These are phyloP conservation scores for Hortaea sp. DNA, from an alignment of 2,329 filamentous ascomycete genomes.

Conservation along the genomic window DNA sequence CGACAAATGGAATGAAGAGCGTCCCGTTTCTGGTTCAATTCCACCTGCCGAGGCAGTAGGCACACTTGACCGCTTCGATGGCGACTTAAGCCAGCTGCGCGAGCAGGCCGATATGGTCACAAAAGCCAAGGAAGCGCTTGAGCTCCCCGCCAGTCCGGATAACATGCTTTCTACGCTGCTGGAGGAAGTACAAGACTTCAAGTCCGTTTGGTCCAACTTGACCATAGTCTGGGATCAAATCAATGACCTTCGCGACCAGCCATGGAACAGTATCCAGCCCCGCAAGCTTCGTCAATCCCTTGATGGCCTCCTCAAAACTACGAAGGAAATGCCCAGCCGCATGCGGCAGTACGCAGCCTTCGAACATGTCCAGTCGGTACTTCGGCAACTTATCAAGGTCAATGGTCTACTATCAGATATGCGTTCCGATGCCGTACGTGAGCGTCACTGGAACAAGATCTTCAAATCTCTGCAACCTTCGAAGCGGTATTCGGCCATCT, in stretches of 20 bases:
- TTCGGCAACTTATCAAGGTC: constrained; percentile 81
- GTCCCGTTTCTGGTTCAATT: constrained; percentile 90
- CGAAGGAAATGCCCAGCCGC: constrained; percentile 96
- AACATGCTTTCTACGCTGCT: constrained; percentile 75
- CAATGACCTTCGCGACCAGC: constrained; percentile 80
- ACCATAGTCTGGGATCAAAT: constrained; percentile 95
- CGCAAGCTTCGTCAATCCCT: constrained; percentile 84
- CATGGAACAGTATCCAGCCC: constrained; percentile 94
- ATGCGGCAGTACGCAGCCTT: constrained; percentile 99
- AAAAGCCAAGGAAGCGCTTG: constrained; percentile 92
- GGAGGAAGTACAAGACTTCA: constrained; percentile 97
- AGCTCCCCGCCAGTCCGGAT: constrained; percentile 70
- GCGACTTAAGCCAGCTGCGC: constrained; percentile 72
- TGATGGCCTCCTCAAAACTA: constrained; percentile 91
- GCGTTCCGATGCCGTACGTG: constrained; percentile 91
- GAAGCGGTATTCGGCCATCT: constrained; percentile 86
- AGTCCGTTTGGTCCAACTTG: constrained; percentile 93
- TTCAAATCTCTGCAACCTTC: constrained; percentile 91
- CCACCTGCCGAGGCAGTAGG: constrained; percentile 79
- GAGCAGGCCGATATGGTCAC: constrained; percentile 87
- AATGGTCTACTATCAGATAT: constrained; percentile 80
- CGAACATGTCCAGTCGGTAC: constrained; percentile 87
- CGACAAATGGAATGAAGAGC: constrained; percentile 86
- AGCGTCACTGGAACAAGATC: constrained; percentile 95
- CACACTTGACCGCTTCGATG: constrained; percentile 73